Evolutionary conservation across 2,329 filamentous ascomycete genomes (phyloP), one percentile per base, ranked within the genome.

Genomic region (Botrytis deweyae): DNA sequence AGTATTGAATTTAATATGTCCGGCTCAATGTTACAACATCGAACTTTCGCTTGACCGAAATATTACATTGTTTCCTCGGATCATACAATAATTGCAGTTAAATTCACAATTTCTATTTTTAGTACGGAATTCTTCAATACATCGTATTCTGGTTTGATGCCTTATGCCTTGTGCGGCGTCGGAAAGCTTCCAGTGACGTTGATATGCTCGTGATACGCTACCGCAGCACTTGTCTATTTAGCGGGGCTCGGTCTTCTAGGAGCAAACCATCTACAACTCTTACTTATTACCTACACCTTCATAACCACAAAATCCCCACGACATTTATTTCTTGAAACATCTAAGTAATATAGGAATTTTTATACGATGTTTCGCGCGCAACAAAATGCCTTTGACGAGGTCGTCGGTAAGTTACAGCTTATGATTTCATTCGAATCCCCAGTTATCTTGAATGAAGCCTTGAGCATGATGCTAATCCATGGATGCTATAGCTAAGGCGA

Each of bases 341-440:
- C n/a, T 9, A 42, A 33, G 10, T 58, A 33, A 33, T n/a, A 72
- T 58, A 55, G 70, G 46, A 72, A 42, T 33, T 42, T 33, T 20
- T 20, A 52, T 46, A 58, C n/a, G 75, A 89, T 89, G 87, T 89
- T 89, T 82, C 87, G 87, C 79, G 84, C 86, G 70, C 87, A 91
- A 83, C 88, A 89, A 81, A 92, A 92, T 82, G 86, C 88, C 65
- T 92, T 92, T 78, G 90, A 92, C 82, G 90, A 92, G 80, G 88
- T 88, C 78, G 89, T 92, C 82, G 89, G 89, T 90, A 85, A 81
- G 88, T 84, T 72, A 36, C 46, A 49, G 20, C 40, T 46, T 62
- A 46, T 49, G 36, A n/a, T 36, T 33, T 42, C 29, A 70, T 55
- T 67, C 68, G 46, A 67, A 72, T 72, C 70, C 74, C 38, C 12